Base-by-base conservation (phyloP, 495 filamentous ascomycete species). In the Daldinia loculata region DNA sequence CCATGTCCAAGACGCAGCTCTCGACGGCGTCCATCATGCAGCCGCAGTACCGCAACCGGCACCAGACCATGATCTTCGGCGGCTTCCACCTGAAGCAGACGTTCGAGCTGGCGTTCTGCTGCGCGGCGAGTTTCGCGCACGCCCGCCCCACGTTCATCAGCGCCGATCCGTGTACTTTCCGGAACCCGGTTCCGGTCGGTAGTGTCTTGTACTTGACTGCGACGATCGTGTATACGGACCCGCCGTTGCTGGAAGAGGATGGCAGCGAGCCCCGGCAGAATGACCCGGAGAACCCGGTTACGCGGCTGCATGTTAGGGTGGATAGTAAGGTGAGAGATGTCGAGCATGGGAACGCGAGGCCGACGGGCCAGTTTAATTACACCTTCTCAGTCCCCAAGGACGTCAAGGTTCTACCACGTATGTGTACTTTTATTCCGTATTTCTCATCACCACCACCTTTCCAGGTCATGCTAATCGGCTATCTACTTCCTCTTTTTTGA, bases 11-110 rank as follows among this genome's bases (percentile, higher is more conserved):
- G 32, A 93, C 92, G 0, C 82, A 82, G 24, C 83, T 95, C 29
- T 85, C 87, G 61, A 90, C 90, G 1, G 90, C 92, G 5, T 86
- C 86, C 72, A 93, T 96, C 63, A 96, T 96, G 93, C 92, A 94
- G 72, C 93, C 93, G 4, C 92, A 95, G 78, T 89, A 93, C 75
- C 89, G 92, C 36, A 95, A 95, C 78, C 84, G 92, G 3, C 92
- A 95, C 80, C 90, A 92, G 72, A 94, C 93, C 82, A 94, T 93
- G 92, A 93, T 96, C 56, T 96, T 95, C 74, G 93, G 93, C 24
- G 93, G 93, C 19, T 94, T 92, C 77, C 87, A 95, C 0, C 84
- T 96, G 0, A 93, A 93, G 76, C 87, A 90, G 67, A 91, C 91
- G 4, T 94, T 94, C 74, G 93, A 96, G 79, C 84, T 96, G 1